Evolutionary conservation across 2,329 filamentous ascomycete species (phyloP).

Genomic region (Cercospora brassicicola): DNA sequence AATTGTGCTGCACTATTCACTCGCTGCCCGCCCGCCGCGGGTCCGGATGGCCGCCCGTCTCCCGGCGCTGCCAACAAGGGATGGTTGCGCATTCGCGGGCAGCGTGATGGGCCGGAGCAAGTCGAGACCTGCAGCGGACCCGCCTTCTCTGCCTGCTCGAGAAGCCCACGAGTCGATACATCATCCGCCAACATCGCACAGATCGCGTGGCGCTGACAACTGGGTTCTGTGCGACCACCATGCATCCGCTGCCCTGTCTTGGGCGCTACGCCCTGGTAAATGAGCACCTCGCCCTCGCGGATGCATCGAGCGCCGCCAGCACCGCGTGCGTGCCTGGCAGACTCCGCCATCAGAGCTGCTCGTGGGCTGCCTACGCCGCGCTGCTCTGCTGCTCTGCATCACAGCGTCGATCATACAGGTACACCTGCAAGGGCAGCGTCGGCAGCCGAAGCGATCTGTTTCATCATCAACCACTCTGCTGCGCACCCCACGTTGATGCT

Average conservation of each 20-base stretch:
- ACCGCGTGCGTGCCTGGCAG: neutral
- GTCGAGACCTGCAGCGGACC: constrained; percentile 17
- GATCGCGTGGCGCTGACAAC: constrained; percentile 25
- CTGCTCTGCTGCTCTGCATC: neutral
- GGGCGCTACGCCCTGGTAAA: constrained; percentile 3
- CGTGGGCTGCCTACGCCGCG: neutral
- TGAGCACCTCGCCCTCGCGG: neutral
- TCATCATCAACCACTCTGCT: neutral
- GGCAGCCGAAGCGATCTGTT: constrained; percentile 9
- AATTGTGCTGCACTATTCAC: neutral
- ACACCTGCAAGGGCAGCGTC: constrained; percentile 18
- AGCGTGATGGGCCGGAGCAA: constrained; percentile 1
- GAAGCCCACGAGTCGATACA: constrained; percentile 11
- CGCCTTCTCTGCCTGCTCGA: neutral
- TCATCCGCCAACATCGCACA: constrained; percentile 13
- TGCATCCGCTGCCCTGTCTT: constrained; percentile 13
- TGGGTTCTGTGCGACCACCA: constrained; percentile 12
- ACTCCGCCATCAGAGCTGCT: neutral
- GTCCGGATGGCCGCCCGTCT: constrained; percentile 2
- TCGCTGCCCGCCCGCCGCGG: neutral
- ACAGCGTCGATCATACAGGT: constrained; percentile 16
- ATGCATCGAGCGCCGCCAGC: neutral
- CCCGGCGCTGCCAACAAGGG: constrained; percentile 9
- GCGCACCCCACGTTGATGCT: neutral
- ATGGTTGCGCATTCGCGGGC: constrained; percentile 9